phyloP scores from a whole-genome alignment of 2,329 filamentous ascomycete genomes.

The Zalaria obscura region DNA sequence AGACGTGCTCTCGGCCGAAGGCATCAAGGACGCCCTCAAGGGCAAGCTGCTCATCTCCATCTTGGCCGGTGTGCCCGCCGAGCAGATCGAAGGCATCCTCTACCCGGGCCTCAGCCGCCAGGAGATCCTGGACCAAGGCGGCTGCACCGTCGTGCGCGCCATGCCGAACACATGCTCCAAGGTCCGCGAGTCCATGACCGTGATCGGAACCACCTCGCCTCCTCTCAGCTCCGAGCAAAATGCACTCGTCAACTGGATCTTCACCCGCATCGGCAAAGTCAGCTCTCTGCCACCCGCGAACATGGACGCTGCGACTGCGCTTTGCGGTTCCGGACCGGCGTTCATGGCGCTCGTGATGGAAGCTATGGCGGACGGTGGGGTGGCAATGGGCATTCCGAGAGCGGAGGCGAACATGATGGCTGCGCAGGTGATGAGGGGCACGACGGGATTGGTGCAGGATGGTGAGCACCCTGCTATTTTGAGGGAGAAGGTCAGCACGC shows the following conservation, averaged over 20 bases:
- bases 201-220: slow-evolving; percentile 51
- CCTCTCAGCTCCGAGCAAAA: slow-evolving; percentile 40
- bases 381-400: slow-evolving; percentile 64
- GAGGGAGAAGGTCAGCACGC: slow-evolving; percentile 62
- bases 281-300: slow-evolving; percentile 49
- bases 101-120: slow-evolving; percentile 39
- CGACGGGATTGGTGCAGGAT: slow-evolving; percentile 51
- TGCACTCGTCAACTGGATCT: slow-evolving; percentile 58
- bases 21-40: slow-evolving; percentile 56
- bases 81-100: slow-evolving; percentile 52
- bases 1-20: slow-evolving; percentile 51
- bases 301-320: slow-evolving; percentile 61
- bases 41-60: slow-evolving; percentile 76
- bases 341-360: slow-evolving; percentile 67
- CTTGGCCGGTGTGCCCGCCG: slow-evolving; percentile 58
- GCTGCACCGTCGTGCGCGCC: slow-evolving; percentile 56
- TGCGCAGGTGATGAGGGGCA: slow-evolving; percentile 63
- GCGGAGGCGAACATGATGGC: slow-evolving; percentile 64
- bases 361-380: slow-evolving; percentile 60
- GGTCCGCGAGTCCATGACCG: slow-evolving; percentile 66
- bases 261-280: slow-evolving; percentile 58
- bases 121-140: slow-evolving; percentile 31
- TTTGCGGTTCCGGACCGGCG: slow-evolving; percentile 62
- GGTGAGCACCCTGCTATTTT: slow-evolving; percentile 65
- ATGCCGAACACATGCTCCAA: slow-evolving; percentile 77